Percentiles rank a stretch among this genome's conserved stretches.
Conservation (phyloP, 108 stramenopile species). For the Aureococcus anophagefferens region DNA sequence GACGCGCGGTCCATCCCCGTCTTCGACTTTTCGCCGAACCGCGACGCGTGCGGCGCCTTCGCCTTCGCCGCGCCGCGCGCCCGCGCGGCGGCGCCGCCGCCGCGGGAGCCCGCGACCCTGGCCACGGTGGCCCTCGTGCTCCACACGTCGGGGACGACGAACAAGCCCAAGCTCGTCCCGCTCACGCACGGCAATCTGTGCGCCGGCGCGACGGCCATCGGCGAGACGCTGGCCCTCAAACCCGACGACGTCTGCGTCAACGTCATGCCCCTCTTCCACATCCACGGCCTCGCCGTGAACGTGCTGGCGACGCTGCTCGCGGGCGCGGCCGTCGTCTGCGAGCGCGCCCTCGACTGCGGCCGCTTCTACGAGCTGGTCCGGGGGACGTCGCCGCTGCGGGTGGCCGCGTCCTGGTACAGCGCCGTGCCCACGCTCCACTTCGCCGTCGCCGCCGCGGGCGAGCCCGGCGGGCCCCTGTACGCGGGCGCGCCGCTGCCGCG, state of each 20-base stretch:
- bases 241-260: slow-evolving; percentile 53
- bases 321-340: slow-evolving; percentile 19
- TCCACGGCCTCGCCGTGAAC: slow-evolving; percentile 27
- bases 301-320: slow-evolving; percentile 20
- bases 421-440: slow-evolving; percentile 67
- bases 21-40: too few relatives aligned
- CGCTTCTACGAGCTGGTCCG: slow-evolving; percentile 35
- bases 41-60: too few relatives aligned
- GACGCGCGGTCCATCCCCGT: too few relatives aligned
- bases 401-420: slow-evolving; percentile 46
- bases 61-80: too few relatives aligned
- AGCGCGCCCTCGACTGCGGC: slow-evolving; percentile 31
- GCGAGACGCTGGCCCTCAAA: slow-evolving; percentile 42
- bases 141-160: slow-evolving; percentile 60
- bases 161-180: slow-evolving; percentile 60
- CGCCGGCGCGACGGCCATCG: slow-evolving; percentile 46
- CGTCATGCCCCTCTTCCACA: slow-evolving; percentile 66
- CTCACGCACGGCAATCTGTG: slow-evolving; percentile 42
- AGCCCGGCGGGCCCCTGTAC: not conserved
- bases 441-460: slow-evolving; percentile 34
- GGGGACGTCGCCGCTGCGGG: not conserved
- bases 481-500: not conserved
- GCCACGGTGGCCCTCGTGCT: too few relatives aligned
- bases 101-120: too few relatives aligned
- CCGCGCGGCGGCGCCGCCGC: too few relatives aligned